Evolutionary conservation across 2,329 filamentous ascomycete species (phyloP), one percentile per base, ranked within the genome.

Genomic region (Colletotrichum coccodes): DNA sequence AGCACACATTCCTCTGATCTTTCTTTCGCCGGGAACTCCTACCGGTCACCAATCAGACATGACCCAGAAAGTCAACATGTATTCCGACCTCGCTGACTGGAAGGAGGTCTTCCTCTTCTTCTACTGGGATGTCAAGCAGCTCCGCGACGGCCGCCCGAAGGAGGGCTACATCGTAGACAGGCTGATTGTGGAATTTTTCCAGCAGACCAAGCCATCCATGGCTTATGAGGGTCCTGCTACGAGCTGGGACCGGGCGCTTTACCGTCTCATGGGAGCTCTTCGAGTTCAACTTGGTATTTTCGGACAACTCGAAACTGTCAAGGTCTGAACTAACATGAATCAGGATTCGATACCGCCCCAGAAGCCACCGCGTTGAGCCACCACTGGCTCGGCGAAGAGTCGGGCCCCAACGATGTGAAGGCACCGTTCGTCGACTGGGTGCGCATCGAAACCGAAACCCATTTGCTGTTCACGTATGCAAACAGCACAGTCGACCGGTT

Each of bases 71-170:
- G 23, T 18, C 32, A 30, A 18, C 14, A 50, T 50, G 53, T 26
- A 59, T 2, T 18, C 28, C 9, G 46, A 28, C 40, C 18, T 23
- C 8, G 36, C 14, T 36, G 47, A 67, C 34, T 62, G 64, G 58
- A 67, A 67, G 64, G 59, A 67, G 30, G 64, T 50, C 0, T 67
- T 67, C 21, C 32, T 67, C 21, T 63, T 67, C 26, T 67, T 67
- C 50, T 67, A 63, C 40, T 67, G 50, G 64, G 64, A 63, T 12
- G 34, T 56, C 11, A 46, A 52, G 23, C 32, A 36, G 21, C 46
- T 26, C n/a, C 49, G 40, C 9, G 46, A 16, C 8, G 32, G 4
- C 40, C 53, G 26, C 50, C 34, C 0, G 11, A 56, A 28, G 34
- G 34, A 44, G 34, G 52, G 49, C 30, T 32, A 28, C 34, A 21